Base-by-base conservation (phyloP, 1,284 basidiomycete species). In the Pseudozyma flocculosa region DNA sequence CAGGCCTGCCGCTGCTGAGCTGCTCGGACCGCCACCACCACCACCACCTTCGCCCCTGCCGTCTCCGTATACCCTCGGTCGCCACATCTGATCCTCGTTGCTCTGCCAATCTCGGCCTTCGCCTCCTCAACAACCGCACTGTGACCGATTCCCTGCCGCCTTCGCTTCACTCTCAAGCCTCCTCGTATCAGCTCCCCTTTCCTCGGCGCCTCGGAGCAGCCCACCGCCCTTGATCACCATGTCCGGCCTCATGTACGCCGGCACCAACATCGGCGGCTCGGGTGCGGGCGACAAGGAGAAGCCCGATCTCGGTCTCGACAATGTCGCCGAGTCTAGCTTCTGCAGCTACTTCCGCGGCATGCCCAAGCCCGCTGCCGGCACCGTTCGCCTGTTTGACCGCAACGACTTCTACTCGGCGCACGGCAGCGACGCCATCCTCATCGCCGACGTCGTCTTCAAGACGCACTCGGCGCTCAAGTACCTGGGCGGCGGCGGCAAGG, bases 401-500 rank as follows among this genome's bases (percentile, higher is more conserved):
- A 83, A 86, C 68, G 88, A 92, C 19, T 97, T 87, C 80, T 97
- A 90, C 80, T 87, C 87, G 14, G 88, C 87, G 0, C 92, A 97
- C 73, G 93, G 92, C 0, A 80, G 86, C 4, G 94, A 97, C 78
- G 95, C 94, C 1, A 81, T 86, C 37, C 90, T 87, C 71, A 86
- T 96, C 61, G 93, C 93, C 3, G 84, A 87, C 32, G 83, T 90
- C 70, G 87, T 94, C 52, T 78, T 76, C 69, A 72, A 72, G 57
- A 78, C 78, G 1, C 71, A 73, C 40, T 73, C 72, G 2, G 76
- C 78, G 15, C 59, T 78, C 52, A 73, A 73, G 46, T 63, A 76
- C 26, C 69, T 76, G 17, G 73, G 73, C 34, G 49, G 43, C 19
- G 48, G 51, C 7, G 61, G 57, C 26, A 72, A 70, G 49, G 54